Conservation (phyloP, 495 filamentous ascomycete genomes). For the Tuber microsphaerosporum region DNA sequence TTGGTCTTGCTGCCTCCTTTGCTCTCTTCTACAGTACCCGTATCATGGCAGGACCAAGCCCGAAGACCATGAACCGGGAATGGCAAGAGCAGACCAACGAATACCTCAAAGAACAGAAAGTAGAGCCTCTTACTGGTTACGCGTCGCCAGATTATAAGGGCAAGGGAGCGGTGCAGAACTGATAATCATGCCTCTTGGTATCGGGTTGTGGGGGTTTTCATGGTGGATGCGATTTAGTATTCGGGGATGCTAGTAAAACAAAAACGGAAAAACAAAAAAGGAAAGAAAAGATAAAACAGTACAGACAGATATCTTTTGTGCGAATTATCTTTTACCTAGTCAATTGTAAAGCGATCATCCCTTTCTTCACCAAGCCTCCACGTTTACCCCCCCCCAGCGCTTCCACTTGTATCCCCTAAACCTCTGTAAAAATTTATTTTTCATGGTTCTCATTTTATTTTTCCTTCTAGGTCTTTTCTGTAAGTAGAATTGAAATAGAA, state of each 20-base stretch:
- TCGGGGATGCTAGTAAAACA: neutral
- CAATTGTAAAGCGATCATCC: neutral
- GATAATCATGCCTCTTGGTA: constrained; percentile 16
- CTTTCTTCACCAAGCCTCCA: neutral
- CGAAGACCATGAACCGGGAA: constrained; percentile 87
- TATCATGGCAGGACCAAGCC: constrained; percentile 58
- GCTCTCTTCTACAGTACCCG: constrained; percentile 60
- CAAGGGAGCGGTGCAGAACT: constrained; percentile 67
- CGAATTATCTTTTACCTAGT: constrained; percentile 3
- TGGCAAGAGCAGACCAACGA: constrained; percentile 89
- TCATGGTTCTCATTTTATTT: neutral
- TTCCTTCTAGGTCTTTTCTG: neutral
- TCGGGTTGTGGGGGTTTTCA: constrained; percentile 4
- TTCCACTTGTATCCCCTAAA: neutral
- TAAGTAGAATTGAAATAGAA: neutral
- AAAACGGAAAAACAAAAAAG: neutral
- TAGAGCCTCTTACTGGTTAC: constrained; percentile 84
- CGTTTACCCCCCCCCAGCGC: neutral
- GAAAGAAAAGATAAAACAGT: constrained; percentile 3
- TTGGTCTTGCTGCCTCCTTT: constrained; percentile 56
- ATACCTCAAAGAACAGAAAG: constrained; percentile 83
- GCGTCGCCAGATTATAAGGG: constrained; percentile 72
- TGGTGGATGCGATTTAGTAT: constrained; percentile 2
- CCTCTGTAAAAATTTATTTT: neutral
- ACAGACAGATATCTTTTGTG: constrained; percentile 1